Conservation (phyloP, 805 yeast genomes). For the Metschnikowia chrysomelidarum region DNA sequence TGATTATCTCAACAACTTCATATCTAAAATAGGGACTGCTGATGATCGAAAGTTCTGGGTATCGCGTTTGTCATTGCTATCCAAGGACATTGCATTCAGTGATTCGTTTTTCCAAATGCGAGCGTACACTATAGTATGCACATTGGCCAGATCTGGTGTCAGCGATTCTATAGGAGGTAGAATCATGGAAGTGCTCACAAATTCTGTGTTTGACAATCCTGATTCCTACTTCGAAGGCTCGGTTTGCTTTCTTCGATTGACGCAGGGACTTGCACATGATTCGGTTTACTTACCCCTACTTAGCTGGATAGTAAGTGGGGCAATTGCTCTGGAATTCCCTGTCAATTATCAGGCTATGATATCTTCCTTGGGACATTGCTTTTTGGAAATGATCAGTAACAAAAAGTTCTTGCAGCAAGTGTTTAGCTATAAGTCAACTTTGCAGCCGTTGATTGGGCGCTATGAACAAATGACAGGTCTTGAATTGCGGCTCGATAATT, state of each 20-base stretch:
- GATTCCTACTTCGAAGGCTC: constrained; percentile 39
- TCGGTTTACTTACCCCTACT: constrained; percentile 48
- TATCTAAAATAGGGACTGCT: constrained; percentile 46
- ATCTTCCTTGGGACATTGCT: constrained; percentile 26
- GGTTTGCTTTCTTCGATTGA: constrained; percentile 47
- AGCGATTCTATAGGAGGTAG: constrained; percentile 49
- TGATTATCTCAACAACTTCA: constrained; percentile 50
- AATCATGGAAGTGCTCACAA: constrained; percentile 26
- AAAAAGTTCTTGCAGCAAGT: constrained; percentile 26
- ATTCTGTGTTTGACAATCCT: constrained; percentile 16
- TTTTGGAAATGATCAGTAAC: constrained; percentile 25
- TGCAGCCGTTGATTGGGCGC: constrained; percentile 41
- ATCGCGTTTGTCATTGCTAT: constrained; percentile 62
- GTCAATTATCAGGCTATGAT: constrained; percentile 16
- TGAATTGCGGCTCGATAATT: constrained; percentile 41
- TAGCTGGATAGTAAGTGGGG: constrained; percentile 41
- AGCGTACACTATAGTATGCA: constrained; percentile 68
- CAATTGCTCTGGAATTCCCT: constrained; percentile 12
- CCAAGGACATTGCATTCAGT: constrained; percentile 60
- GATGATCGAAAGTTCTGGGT: constrained; percentile 56
- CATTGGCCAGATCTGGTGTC: constrained; percentile 60
- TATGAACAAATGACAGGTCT: constrained; percentile 45
- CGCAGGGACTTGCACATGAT: constrained; percentile 45
- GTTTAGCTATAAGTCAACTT: constrained; percentile 31
- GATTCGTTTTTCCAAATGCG: constrained; percentile 63